phyloP scores from a whole-genome alignment of 306 rosid genomes.

The Cercis canadensis region DNA sequence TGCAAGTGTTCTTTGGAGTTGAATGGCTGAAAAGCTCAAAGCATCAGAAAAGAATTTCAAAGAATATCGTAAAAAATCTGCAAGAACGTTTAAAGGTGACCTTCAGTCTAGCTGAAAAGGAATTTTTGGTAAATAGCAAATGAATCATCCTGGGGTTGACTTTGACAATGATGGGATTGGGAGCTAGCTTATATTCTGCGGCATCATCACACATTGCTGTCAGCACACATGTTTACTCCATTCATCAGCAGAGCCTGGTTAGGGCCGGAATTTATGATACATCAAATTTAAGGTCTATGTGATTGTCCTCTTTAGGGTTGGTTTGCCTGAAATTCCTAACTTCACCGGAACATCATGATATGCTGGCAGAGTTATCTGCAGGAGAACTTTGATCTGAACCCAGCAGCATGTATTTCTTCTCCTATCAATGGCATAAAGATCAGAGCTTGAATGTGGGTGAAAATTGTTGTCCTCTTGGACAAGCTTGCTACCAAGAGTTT shows the following conservation, averaged over 20 bases:
- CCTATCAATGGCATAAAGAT: not conserved
- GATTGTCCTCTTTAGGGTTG: not conserved
- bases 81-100: slow-evolving; percentile 58
- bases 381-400: not conserved
- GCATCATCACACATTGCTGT: slow-evolving; percentile 20
- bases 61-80: slow-evolving; percentile 70
- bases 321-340: not conserved
- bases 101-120: slow-evolving; percentile 70
- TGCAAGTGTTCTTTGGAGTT: slow-evolving; percentile 72
- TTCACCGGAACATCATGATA: not conserved
- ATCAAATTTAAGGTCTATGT: no score
- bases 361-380: not conserved
- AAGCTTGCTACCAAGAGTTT: not conserved
- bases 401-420: not conserved
- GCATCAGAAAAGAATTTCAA: slow-evolving; percentile 77
- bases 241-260: slow-evolving; percentile 22
- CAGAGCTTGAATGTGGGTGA: not conserved
- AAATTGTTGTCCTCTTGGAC: not conserved
- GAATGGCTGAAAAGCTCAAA: slow-evolving; percentile 90
- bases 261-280: not conserved
- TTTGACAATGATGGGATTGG: slow-evolving; percentile 20
- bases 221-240: slow-evolving; percentile 17
- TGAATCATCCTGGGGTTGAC: slow-evolving; percentile 37
- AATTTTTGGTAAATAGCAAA: slow-evolving; percentile 48
- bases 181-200: slow-evolving; percentile 29